phyloP scores from a whole-genome alignment of 495 filamentous ascomycete species.

The Penicillium paradoxum region DNA sequence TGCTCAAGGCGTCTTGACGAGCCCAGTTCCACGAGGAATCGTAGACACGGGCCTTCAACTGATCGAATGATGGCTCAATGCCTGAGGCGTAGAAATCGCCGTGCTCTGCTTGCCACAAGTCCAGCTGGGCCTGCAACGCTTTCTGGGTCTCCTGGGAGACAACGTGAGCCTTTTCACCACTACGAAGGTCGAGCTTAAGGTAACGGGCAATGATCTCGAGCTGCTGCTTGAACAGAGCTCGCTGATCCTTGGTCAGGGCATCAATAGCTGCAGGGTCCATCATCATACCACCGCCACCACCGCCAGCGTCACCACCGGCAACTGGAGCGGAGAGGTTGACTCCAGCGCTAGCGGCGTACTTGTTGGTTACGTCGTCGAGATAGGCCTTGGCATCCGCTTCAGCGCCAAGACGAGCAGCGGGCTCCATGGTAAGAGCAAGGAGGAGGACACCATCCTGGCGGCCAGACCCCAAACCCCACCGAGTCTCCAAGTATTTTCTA shows the following conservation, averaged over 20 bases:
- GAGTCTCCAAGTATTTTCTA: slow-evolving; percentile 87
- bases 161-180: slow-evolving; percentile 89
- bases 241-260: slow-evolving; percentile 93
- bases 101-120: slow-evolving; percentile 92
- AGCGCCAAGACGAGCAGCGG: slow-evolving; percentile 76
- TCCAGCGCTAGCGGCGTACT: slow-evolving; percentile 82
- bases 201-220: slow-evolving; percentile 92
- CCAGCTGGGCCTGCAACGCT: slow-evolving; percentile 84
- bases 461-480: slow-evolving; percentile 84
- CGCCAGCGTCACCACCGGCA: slow-evolving; percentile 69
- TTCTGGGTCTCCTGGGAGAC: slow-evolving; percentile 76
- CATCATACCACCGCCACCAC: slow-evolving; percentile 78
- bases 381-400: slow-evolving; percentile 89
- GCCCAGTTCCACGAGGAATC: slow-evolving; percentile 99
- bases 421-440: slow-evolving; percentile 89
- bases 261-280: slow-evolving; percentile 98
- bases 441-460: slow-evolving; percentile 89
- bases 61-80: slow-evolving; percentile 89
- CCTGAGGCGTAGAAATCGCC: slow-evolving; percentile 93
- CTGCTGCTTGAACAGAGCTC: slow-evolving; percentile 93
- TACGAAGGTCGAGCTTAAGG: slow-evolving; percentile 91
- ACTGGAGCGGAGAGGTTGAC: slow-evolving; percentile 76
- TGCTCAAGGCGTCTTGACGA: slow-evolving; percentile 90
- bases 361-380: slow-evolving; percentile 78
- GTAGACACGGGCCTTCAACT: slow-evolving; percentile 91